Conservation (phyloP, 495 filamentous ascomycete species). For the Penicillium paradoxum region DNA sequence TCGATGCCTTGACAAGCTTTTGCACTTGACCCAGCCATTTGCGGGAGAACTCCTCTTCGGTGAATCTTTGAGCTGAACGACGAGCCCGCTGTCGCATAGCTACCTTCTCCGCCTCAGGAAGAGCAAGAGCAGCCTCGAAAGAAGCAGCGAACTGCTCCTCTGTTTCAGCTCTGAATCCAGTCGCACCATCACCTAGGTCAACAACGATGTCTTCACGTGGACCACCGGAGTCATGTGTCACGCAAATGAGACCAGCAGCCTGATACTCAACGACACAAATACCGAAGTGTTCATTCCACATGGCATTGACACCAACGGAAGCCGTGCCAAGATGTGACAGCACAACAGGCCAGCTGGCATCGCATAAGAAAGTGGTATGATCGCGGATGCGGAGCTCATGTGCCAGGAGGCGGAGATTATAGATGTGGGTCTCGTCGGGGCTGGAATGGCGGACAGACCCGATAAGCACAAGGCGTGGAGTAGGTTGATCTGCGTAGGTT, state of each 20-base stretch:
- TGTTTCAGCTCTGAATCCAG: conserved; percentile 81
- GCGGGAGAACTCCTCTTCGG: conserved; percentile 75
- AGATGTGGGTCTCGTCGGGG: conserved; percentile 80
- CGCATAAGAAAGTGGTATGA: conserved; percentile 76
- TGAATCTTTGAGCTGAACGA: conserved; percentile 72
- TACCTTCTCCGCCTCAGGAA: conserved; percentile 61
- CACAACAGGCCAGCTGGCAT: conserved; percentile 83
- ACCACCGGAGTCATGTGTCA: conserved; percentile 88
- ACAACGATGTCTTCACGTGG: conserved; percentile 91
- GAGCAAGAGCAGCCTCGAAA: conserved; percentile 68
- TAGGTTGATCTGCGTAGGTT: conserved; percentile 14
- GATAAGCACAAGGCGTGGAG: conserved; percentile 66
- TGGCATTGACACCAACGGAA: conserved; percentile 86
- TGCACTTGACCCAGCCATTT: conserved; percentile 70
- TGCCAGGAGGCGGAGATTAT: conserved; percentile 80
- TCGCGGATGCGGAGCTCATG: conserved; percentile 85
- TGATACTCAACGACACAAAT: conserved; percentile 99
- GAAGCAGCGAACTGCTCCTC: conserved; percentile 68
- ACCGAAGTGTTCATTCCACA: conserved; percentile 99
- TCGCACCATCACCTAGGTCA: conserved; percentile 66
- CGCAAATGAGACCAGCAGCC: conserved; percentile 83
- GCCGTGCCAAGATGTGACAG: conserved; percentile 66
- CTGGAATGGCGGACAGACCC: conserved; percentile 78
- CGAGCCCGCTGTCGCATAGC: conserved; percentile 70
- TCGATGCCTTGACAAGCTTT: conserved; percentile 51